phyloP scores from a whole-genome alignment of 257 asterid genomes.

The Handroanthus guayacan region DNA sequence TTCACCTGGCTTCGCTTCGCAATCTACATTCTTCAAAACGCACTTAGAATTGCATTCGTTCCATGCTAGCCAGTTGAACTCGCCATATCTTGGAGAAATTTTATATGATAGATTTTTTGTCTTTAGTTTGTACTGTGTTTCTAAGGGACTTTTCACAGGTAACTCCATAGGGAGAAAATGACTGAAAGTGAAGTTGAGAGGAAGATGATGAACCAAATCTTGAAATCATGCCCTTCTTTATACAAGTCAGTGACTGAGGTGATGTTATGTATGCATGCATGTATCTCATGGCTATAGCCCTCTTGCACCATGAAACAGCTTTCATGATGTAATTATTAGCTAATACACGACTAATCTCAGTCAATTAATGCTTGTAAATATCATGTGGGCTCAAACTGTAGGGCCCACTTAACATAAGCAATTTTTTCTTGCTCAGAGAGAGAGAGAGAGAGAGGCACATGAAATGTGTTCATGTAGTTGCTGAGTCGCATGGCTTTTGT shows the following conservation, averaged over 20 bases:
- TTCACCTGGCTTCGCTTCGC: constrained; percentile 71
- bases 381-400: constrained; percentile 34
- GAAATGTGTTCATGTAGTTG: constrained; percentile 10
- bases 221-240: constrained; percentile 38
- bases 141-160: constrained; percentile 41
- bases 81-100: constrained; percentile 40
- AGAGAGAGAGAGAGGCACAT: constrained; percentile 29
- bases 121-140: constrained; percentile 49
- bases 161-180: constrained; percentile 54
- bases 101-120: constrained; percentile 57
- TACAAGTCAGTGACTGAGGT: constrained; percentile 1
- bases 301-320: constrained; percentile 23
- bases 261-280: constrained; percentile 36
- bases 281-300: constrained; percentile 28
- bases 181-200: constrained; percentile 25
- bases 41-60: constrained; percentile 32
- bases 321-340: neutral
- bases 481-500: constrained; percentile 23
- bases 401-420: neutral
- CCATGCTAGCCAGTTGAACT: constrained; percentile 33
- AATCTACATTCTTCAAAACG: constrained; percentile 55
- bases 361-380: constrained; percentile 20
- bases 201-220: constrained; percentile 59
- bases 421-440: constrained; percentile 26
- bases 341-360: neutral